phyloP scores from a whole-genome alignment of 176 grass and related monocot species.

The Sorghum bicolor region DNA sequence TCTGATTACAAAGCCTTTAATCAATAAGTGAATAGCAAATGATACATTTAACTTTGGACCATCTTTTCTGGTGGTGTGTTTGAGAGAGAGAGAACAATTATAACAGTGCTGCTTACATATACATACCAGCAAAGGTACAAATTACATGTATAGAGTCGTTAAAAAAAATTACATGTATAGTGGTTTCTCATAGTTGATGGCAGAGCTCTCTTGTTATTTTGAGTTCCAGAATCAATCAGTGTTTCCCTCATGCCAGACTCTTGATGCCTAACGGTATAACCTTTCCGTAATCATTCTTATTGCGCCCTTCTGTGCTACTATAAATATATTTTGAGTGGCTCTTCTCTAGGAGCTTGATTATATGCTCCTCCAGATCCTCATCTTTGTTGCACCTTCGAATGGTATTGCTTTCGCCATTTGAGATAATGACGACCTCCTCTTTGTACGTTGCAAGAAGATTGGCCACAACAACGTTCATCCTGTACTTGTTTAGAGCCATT shows the following conservation, averaged over 20 bases:
- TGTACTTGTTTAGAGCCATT: conserved; percentile 65
- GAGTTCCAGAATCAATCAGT: background rate
- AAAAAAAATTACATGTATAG: background rate
- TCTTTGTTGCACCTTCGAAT: conserved; percentile 33
- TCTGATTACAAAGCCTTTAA: background rate
- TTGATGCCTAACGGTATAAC: background rate
- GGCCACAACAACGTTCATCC: conserved; percentile 70
- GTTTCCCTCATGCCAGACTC: background rate
- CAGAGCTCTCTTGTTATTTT: background rate
- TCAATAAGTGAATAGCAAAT: background rate
- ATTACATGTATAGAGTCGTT: background rate
- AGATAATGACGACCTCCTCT: conserved; percentile 62
- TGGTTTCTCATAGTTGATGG: background rate
- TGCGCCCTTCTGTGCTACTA: background rate
- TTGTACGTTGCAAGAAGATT: conserved; percentile 84
- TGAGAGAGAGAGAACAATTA: background rate
- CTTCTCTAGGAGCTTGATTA: conserved; percentile 43
- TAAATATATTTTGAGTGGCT: conserved; percentile 57
- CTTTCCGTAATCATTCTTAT: conserved; percentile 11
- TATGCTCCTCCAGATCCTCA: conserved; percentile 68
- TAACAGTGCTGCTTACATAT: background rate
- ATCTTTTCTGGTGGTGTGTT: background rate
- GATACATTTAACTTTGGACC: background rate
- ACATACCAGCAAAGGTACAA: background rate
- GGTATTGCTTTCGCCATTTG: conserved; percentile 29